phyloP scores from a whole-genome alignment of 202 grass and related monocot species.

The Tripidium arundinaceum region DNA sequence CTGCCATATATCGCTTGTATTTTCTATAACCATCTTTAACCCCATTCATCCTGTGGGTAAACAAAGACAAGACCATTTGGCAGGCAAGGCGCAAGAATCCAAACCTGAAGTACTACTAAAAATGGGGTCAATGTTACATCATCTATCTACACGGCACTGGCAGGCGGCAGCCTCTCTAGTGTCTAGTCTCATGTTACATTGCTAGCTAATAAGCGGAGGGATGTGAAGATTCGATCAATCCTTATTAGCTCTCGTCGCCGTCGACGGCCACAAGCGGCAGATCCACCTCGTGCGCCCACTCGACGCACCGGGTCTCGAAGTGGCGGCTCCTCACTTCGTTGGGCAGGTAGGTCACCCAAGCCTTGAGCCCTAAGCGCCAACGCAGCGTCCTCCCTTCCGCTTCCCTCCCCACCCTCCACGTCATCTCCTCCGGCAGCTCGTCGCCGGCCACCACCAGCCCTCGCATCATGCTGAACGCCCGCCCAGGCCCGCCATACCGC shows the following conservation, averaged over 20 bases:
- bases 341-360: slow-evolving; percentile 74
- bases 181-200: no score
- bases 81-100: neutral
- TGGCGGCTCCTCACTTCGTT: slow-evolving; percentile 67
- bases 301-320: slow-evolving; percentile 67
- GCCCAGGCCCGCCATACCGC: slow-evolving; percentile 45
- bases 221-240: neutral
- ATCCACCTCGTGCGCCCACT: slow-evolving; percentile 84
- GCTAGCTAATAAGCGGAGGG: no score
- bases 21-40: neutral
- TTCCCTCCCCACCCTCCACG: slow-evolving; percentile 76
- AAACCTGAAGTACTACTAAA: neutral
- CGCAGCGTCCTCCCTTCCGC: slow-evolving; percentile 56
- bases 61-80: neutral
- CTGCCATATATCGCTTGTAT: neutral
- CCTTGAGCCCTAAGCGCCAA: slow-evolving; percentile 68
- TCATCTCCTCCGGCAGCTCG: slow-evolving; percentile 66
- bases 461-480: slow-evolving; percentile 70
- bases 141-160: no score
- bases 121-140: neutral
- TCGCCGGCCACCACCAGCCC: slow-evolving; percentile 74
- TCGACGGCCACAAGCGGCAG: slow-evolving; percentile 39
- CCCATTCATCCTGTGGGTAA: neutral
- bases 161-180: no score
- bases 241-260: neutral